Evolutionary conservation across 179 eudicot genomes (phyloP).

Genomic region (Kewa caespitosa): DNA sequence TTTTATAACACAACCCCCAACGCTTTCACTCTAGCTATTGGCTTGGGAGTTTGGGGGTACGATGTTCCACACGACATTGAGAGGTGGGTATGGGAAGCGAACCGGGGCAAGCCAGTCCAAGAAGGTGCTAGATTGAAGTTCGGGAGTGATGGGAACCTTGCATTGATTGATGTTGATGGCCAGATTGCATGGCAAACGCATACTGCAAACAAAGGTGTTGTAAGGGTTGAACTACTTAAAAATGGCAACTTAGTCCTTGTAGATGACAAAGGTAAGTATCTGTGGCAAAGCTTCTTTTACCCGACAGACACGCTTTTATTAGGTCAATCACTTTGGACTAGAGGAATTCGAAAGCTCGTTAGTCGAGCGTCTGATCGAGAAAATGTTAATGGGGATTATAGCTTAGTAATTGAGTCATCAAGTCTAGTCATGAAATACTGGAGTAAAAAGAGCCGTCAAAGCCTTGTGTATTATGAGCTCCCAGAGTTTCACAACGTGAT

Average conservation of each 20-base stretch:
- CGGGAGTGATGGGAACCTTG: conserved; percentile 23
- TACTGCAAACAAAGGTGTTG: conserved; percentile 17
- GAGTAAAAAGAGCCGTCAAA: conserved; percentile 10
- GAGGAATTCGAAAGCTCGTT: conserved; percentile 20
- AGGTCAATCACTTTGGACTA: conserved; percentile 33
- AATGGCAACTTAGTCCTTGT: conserved; percentile 44
- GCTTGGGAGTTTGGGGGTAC: conserved; percentile 36
- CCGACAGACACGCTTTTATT: conserved; percentile 43
- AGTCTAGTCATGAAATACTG: conserved; percentile 30
- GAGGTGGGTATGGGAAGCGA: conserved; percentile 29
- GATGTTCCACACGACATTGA: neutral
- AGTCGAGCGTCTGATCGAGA: conserved; percentile 26
- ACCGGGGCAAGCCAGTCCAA: conserved; percentile 17
- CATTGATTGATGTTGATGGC: conserved; percentile 15
- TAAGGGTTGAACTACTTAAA: conserved; percentile 12
- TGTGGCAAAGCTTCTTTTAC: conserved; percentile 47
- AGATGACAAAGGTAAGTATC: conserved; percentile 26
- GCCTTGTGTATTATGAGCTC: conserved; percentile 1
- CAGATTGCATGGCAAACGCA: conserved; percentile 18
- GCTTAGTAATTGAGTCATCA: conserved; percentile 22
- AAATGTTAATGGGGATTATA: conserved; percentile 35
- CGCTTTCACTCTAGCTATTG: conserved; percentile 8
- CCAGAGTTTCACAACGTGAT: too few species aligned
- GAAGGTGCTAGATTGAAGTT: conserved; percentile 19
- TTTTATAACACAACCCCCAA: conserved; percentile 7